Evolutionary conservation across 1,139 yeast genomes (phyloP), one percentile per base, ranked within the genome.

Genomic region (Geotrichum fermentans): DNA sequence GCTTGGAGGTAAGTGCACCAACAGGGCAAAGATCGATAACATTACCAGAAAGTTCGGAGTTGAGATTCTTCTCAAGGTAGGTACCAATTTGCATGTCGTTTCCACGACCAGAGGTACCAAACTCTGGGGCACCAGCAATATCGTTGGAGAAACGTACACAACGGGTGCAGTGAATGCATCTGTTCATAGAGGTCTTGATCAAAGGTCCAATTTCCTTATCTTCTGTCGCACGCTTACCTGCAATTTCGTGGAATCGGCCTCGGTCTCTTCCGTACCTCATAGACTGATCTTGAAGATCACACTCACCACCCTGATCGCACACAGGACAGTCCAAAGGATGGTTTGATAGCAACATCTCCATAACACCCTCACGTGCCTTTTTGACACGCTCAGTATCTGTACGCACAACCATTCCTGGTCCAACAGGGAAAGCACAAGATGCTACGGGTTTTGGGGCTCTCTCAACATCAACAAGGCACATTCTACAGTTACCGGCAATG

Each of bases 241-340:
- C 75, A 52, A 85, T 77, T 69, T 87, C 96, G 55, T 74, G 69
- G 71, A 84, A 87, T 68, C 96, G 78, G 59, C 95, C 95, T 59
- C 95, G 79, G 69, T 87, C 96, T 49, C 84, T 71, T 52, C 96
- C 96, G 64, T 84, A 84, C 67, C 94, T 79, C 68, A 83, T 74
- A 26, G 89, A 76, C 72, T 87, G 95, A 65, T 87, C 95, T 71
- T 87, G 96, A 61, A 87, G 77, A 66, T 87, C 96, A 73, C 96
- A 87, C 67, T 87, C 96, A 59, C 95, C 95, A 71, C 95, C 96
- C 71, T 87, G 95, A 70, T 87, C 96, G 70, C 96, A 87, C 49
- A 87, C 84, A 35, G 95, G 96, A 71, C 95, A 87, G 71, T 87
- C 96, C 65, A 87, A 76, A 32, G 96, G 96, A 72, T 87, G 96